A percentile compares a stretch with the other conserved stretches of the same genome.
Evolutionary conservation across 352 stramenopile species (phyloP).

Genomic region (Phytopythium montanum): DNA sequence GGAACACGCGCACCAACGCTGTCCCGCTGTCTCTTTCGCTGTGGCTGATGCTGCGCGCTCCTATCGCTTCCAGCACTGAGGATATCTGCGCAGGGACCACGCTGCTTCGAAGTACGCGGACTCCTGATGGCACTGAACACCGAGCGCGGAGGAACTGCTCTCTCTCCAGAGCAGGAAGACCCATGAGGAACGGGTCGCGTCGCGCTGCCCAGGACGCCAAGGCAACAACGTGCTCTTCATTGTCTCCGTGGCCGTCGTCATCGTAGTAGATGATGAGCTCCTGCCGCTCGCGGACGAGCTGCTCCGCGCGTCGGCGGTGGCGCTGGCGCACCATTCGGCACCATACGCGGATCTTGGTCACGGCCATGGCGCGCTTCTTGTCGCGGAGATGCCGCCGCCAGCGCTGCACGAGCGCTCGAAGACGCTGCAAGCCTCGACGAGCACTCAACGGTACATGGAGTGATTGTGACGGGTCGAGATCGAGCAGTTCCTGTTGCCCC

Average conservation of each 20-base stretch:
- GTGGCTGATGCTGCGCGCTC: neutral
- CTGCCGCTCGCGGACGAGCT: constrained; percentile 51
- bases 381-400: constrained; percentile 49
- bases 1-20: constrained; percentile 56
- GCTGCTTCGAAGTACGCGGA: constrained; percentile 42
- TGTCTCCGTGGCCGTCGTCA: neutral
- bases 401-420: constrained; percentile 46
- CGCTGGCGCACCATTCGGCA: constrained; percentile 72
- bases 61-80: neutral
- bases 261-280: constrained; percentile 77
- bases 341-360: constrained; percentile 80
- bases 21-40: constrained; percentile 13
- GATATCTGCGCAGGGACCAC: neutral
- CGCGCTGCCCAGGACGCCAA: constrained; percentile 43
- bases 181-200: constrained; percentile 67
- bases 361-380: constrained; percentile 57
- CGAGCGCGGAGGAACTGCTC: constrained; percentile 42
- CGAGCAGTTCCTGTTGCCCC: constrained; percentile 45
- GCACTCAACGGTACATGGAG: constrained; percentile 27
- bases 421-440: constrained; percentile 39
- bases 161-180: constrained; percentile 33
- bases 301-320: constrained; percentile 45
- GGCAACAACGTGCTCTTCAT: constrained; percentile 39
- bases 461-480: constrained; percentile 26
- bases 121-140: constrained; percentile 36